These are phyloP conservation scores for Ophiostoma sp. DNA, from an alignment of 2,329 filamentous ascomycete species.

Conservation along the genomic window DNA sequence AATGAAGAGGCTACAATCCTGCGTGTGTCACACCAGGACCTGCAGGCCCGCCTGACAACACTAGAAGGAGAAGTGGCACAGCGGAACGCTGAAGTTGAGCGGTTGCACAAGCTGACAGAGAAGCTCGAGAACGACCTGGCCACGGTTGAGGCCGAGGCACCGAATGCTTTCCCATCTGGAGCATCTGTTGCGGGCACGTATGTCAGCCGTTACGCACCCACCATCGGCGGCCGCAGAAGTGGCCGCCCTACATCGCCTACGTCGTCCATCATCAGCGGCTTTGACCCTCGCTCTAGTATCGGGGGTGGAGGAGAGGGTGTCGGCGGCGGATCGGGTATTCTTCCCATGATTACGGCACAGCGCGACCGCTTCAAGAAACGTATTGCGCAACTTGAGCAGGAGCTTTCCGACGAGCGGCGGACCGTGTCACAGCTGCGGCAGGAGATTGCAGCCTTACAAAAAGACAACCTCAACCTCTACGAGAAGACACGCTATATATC, in stretches of 20 bases:
- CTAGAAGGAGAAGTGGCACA: slow-evolving; percentile 78
- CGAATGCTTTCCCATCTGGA: slow-evolving; percentile 78
- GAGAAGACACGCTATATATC: slow-evolving; percentile 97
- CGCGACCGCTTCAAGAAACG: slow-evolving; percentile 97
- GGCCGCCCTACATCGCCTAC: slow-evolving; percentile 71
- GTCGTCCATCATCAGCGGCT: slow-evolving; percentile 97
- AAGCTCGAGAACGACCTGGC: slow-evolving; percentile 90
- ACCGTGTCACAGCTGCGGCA: slow-evolving; percentile 80
- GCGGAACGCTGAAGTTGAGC: slow-evolving; percentile 81
- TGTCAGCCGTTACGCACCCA: slow-evolving; percentile 68
- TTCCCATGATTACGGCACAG: slow-evolving; percentile 97
- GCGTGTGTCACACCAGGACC: slow-evolving; percentile 86
- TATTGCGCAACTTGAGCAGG: slow-evolving; percentile 82
- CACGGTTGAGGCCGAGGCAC: slow-evolving; percentile 76
- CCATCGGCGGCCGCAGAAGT: slow-evolving; percentile 37
- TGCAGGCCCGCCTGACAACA: slow-evolving; percentile 71
- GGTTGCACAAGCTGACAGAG: slow-evolving; percentile 73
- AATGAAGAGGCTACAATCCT: slow-evolving; percentile 89
- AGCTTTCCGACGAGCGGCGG: slow-evolving; percentile 77
- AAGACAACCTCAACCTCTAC: slow-evolving; percentile 92
- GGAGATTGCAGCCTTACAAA: slow-evolving; percentile 86
- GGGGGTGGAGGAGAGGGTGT: slow-evolving; percentile 53
- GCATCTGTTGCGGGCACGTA: slow-evolving; percentile 93
- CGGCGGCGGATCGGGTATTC: slow-evolving; percentile 75
- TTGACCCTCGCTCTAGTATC: slow-evolving; percentile 65